Conservation (phyloP, 768 basidiomycete genomes). For the Russula ochroleuca region DNA sequence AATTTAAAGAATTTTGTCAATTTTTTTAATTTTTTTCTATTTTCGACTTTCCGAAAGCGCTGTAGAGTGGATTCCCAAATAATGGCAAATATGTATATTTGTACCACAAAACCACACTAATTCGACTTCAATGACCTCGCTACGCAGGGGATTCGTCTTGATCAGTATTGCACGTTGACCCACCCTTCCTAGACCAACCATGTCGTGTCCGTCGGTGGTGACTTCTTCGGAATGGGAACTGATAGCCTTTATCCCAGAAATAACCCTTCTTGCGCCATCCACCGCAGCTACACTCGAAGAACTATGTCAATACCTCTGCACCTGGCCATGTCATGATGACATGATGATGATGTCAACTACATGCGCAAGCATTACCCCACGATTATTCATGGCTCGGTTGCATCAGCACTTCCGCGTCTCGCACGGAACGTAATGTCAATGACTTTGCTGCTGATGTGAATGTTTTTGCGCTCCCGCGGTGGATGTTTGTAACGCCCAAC, state of each 20-base stretch:
- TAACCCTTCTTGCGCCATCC: not conserved
- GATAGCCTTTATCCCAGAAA: slow-evolving; percentile 39
- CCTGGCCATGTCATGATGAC: slow-evolving; percentile 39
- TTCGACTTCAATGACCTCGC: slow-evolving; percentile 42
- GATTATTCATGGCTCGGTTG: slow-evolving; percentile 49
- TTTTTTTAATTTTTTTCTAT: too few species aligned
- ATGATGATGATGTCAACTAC: slow-evolving; percentile 48
- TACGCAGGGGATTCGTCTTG: slow-evolving; percentile 44
- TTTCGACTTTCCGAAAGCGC: too few species aligned
- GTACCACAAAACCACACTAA: too few species aligned
- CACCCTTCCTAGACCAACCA: slow-evolving; percentile 65
- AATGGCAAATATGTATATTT: too few species aligned
- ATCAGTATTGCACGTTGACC: slow-evolving; percentile 46
- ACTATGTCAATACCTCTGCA: slow-evolving; percentile 38
- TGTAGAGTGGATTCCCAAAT: too few species aligned
- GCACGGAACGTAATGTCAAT: slow-evolving; percentile 54
- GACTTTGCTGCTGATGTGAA: slow-evolving; percentile 55
- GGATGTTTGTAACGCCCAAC: slow-evolving; percentile 62
- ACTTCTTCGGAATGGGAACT: slow-evolving; percentile 47
- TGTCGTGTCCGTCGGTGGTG: slow-evolving; percentile 46
- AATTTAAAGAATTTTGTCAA: too few species aligned
- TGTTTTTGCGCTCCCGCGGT: slow-evolving; percentile 50
- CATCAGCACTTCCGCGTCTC: slow-evolving; percentile 40
- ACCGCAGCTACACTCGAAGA: slow-evolving; percentile 35
- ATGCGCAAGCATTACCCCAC: slow-evolving; percentile 55